Evolutionary conservation across 768 basidiomycete species (phyloP), one percentile per base, ranked within the genome.

Genomic region (Lepiota venenata): DNA sequence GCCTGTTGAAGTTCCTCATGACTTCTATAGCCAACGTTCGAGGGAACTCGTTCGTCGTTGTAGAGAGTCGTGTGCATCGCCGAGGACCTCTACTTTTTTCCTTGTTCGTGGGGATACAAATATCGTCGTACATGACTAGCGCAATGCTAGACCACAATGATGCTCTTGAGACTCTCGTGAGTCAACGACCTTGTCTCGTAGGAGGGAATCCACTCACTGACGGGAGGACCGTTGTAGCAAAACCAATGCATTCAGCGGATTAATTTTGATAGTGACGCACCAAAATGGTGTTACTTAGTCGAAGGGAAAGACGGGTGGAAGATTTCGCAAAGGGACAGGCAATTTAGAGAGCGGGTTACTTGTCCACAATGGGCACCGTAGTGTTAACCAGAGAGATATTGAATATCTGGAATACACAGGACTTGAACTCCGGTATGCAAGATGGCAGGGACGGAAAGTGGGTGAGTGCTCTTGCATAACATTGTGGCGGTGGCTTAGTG

Each of bases 371-470:
- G 44, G 44, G 52, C 52, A 27, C 29, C 45, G 14, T 16, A 32
- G n/a, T 44, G 27, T 54, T n/a, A 3, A 1, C 12, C 44, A 54
- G 21, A 47, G 16, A 2, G 52, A 54, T 2, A 54, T 54, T 21
- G 44, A 46, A 15, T 29, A 27, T 35, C 45, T 47, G 10, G 52
- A 47, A n/a, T 14, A 14, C 20, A 25, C 45, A 10, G 37, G 37
- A 8, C 15, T 47, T n/a, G 44, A 40, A 12, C 39, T 40, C 20
- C 35, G 44, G 9, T 47, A 25, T 39, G 43, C 44, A 14, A 54
- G 20, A n/a, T 54, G 52, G 52, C 40, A 12, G 7, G 52, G 52
- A 4, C 45, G 27, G 16, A 46, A 54, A 40, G 52, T 54, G 11
- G 52, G 52, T 54, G 29, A 47, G 52, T 47, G 36, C 36, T 16